Evolutionary conservation across 192 early-diverging fungal species (phyloP), one percentile per base, ranked within the genome.

Genomic region (Mortierella alpina): DNA sequence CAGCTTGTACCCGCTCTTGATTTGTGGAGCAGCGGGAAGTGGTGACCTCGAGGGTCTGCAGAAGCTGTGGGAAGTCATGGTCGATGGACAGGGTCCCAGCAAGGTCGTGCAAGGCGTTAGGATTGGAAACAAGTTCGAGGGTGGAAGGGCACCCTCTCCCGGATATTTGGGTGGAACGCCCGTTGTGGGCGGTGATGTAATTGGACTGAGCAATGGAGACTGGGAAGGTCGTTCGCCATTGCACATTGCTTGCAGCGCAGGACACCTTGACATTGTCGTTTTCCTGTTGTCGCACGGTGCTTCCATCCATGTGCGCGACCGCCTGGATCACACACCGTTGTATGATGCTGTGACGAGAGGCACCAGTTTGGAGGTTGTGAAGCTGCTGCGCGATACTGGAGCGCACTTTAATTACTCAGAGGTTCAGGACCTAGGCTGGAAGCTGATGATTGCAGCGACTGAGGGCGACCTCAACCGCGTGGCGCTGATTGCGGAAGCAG

Each of bases 351-450:
- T 94, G 9, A 80, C 77, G 17, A 78, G 86, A 17, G 84, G 88
- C 45, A 86, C 90, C 15, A 87, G 88, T 52, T 67, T 81, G 4
- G 90, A 91, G 58, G 88, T 92, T 55, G 91, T 93, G 9, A 75
- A 73, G 17, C 68, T 98, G 63, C 83, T 99, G 50, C 54, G 90
- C 8, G 75, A 92, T 47, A 91, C 95, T 2, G 97, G 96, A 39
- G 96, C 95, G 15, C 96, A 97, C 72, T 96, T 99, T 73, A 90
- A 91, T 58, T 92, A 95, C 52, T 90, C 91, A 9, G 96, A 98
- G 72, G 80, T 86, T 47, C 85, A 90, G 41, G 95, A 95, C 63
- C 83, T 95, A 9, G 92, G 87, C 4, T 79, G 76, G 58, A 67
- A 74, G 48, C 44, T 81, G 64, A 61, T 88, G 86, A 85, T 71